Conservation (phyloP, 306 rosid genomes). For the Prunus mongolica region DNA sequence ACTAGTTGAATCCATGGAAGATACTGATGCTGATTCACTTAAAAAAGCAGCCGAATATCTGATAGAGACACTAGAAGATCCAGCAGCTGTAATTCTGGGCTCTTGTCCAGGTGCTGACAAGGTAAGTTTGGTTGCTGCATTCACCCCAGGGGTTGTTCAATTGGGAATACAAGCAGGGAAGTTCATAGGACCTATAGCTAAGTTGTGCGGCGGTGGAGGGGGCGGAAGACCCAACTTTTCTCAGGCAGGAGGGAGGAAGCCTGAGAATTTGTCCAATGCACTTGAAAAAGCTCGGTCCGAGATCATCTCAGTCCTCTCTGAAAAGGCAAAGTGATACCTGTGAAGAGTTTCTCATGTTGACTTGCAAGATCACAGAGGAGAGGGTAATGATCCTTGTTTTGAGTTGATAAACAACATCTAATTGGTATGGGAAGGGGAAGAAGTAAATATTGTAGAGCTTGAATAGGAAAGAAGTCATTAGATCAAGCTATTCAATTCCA, state of each 20-base stretch:
- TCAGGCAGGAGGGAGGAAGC: slow-evolving; percentile 94
- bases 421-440: not conserved
- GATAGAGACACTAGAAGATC: slow-evolving; percentile 65
- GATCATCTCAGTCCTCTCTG: slow-evolving; percentile 50
- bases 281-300: slow-evolving; percentile 70
- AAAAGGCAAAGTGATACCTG: slow-evolving; percentile 45
- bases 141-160: slow-evolving; percentile 68
- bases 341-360: not conserved
- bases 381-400: slow-evolving; percentile 13
- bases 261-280: slow-evolving; percentile 70
- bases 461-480: not conserved
- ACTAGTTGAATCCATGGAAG: slow-evolving; percentile 81
- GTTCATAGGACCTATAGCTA: slow-evolving; percentile 86
- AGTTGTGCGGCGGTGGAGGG: slow-evolving; percentile 93
- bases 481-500: not conserved
- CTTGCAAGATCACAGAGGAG: slow-evolving; percentile 7
- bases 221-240: slow-evolving; percentile 97
- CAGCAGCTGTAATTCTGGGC: slow-evolving; percentile 85
- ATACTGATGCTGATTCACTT: slow-evolving; percentile 77
- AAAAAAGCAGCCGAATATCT: slow-evolving; percentile 84
- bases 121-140: slow-evolving; percentile 94
- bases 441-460: not conserved
- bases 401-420: not conserved
- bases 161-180: slow-evolving; percentile 87
- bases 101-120: slow-evolving; percentile 86